Evolutionary conservation across 768 basidiomycete species (phyloP), one percentile per base, ranked within the genome.

Genomic region (Boletus vermiculosoides): DNA sequence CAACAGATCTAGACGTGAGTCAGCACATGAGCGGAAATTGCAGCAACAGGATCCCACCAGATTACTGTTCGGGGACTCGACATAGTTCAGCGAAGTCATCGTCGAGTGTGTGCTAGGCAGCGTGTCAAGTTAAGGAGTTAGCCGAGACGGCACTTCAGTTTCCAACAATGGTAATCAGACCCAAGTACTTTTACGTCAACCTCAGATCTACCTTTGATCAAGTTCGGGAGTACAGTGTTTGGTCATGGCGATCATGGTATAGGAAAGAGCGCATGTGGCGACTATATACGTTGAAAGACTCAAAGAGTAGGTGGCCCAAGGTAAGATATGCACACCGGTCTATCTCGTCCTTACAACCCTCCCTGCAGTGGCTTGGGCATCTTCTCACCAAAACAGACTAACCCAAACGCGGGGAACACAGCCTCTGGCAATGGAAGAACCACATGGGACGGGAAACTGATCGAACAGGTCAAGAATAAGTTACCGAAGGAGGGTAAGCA

Each of bases 41-140:
- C 12, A 31, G 50, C n/a, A 37, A 20, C 13, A 36, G 12, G 47
- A 23, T 71, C 85, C 53, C 56, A 87, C 88, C 52, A 92, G 74
- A 63, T 91, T 92, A 47, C 76, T 75, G 71, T 90, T 90, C 13
- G 84, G 80, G 23, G 75, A 66, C 39, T 80, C 84, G 25, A 84
- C 74, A 65, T 90, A 92, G 70, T 76, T 84, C 49, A 71, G 37
- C 49, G 62, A 69, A 55, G 69, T 50, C 69, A 70, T 70, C 25
- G 39, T 69, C 13, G 40, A 45, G 45, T 37, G 45, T 41, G 44
- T 57, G 52, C 20, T 50, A 1, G 31, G 31, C 25, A 33, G 47
- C 50, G 64, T 63, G 61, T 55, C 36, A 41, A 40, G 54, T 42
- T 12, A 2, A 45, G 28, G 52, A 50, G 52, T 36, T 31, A 10